Evolutionary conservation across 176 grass and related monocot species (phyloP).

Genomic region (Triticum aestivum): IWGSC_CS_RefSeq_v2.1 NC_057801.1:53963632-53964131

Average conservation of each 20-base stretch:
- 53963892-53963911: not conserved
- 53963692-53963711: too few relatives aligned
- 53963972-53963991: constrained; percentile 67
- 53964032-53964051: too few relatives aligned
- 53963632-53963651: too few relatives aligned
- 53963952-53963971: constrained; percentile 70
- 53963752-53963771: constrained; percentile 48
- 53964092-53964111: not conserved
- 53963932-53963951: constrained; percentile 59
- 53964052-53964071: not conserved
- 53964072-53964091: not conserved
- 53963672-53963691: too few relatives aligned
- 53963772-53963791: constrained; percentile 37
- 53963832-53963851: too few relatives aligned
- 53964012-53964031: not conserved
- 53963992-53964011: not conserved
- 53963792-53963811: not conserved
- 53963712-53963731: too few relatives aligned
- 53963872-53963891: not conserved
- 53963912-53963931: not conserved
- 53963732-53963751: too few relatives aligned
- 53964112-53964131: too few relatives aligned
- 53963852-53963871: too few relatives aligned
- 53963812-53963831: not conserved
- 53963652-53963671: too few relatives aligned